A percentile compares a stretch with the other conserved stretches of the same genome.
Evolutionary conservation across 2,329 filamentous ascomycete species (phyloP).

Genomic region (Tolypocladium nubicola): DNA sequence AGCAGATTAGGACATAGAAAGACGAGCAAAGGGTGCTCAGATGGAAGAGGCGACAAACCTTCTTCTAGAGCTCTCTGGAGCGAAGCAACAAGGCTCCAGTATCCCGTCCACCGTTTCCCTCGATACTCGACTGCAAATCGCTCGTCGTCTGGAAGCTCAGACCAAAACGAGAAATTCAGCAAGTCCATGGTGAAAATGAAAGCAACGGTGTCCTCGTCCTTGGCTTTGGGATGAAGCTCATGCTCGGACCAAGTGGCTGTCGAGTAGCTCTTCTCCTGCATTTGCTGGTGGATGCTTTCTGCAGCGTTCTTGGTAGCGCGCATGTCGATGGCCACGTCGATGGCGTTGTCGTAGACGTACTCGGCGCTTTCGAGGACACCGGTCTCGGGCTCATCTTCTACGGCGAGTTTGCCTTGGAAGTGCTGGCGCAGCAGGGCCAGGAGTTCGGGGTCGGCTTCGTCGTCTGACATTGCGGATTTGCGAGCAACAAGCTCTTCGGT

Average conservation of each 20-base stretch:
- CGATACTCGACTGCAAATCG: constrained; percentile 77
- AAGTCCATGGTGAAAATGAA: constrained; percentile 98
- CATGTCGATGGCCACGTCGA: constrained; percentile 86
- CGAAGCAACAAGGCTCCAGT: constrained; percentile 86
- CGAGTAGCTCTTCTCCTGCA: constrained; percentile 76
- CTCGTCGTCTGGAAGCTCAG: constrained; percentile 55
- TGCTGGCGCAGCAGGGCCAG: constrained; percentile 77
- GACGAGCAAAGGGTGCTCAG: not conserved
- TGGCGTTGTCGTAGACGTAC: constrained; percentile 82
- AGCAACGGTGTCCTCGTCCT: constrained; percentile 68
- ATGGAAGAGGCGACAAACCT: constrained; percentile 30
- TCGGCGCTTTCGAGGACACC: constrained; percentile 75
- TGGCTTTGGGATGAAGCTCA: constrained; percentile 76
- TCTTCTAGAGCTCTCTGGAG: constrained; percentile 83
- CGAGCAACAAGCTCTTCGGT: not conserved
- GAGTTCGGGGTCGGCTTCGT: constrained; percentile 82
- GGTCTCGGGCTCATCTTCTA: constrained; percentile 57
- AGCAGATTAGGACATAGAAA: not conserved
- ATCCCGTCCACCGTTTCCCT: constrained; percentile 79
- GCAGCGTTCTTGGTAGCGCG: constrained; percentile 74
- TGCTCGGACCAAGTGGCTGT: constrained; percentile 80
- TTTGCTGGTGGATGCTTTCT: constrained; percentile 64
- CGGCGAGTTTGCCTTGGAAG: constrained; percentile 47
- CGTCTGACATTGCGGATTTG: constrained; percentile 62
- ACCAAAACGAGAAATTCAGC: constrained; percentile 97